A percentile compares a stretch with the other conserved stretches of the same genome.
phyloP scores from a whole-genome alignment of 805 yeast genomes.

The Pachysolen tannophilus region DNA sequence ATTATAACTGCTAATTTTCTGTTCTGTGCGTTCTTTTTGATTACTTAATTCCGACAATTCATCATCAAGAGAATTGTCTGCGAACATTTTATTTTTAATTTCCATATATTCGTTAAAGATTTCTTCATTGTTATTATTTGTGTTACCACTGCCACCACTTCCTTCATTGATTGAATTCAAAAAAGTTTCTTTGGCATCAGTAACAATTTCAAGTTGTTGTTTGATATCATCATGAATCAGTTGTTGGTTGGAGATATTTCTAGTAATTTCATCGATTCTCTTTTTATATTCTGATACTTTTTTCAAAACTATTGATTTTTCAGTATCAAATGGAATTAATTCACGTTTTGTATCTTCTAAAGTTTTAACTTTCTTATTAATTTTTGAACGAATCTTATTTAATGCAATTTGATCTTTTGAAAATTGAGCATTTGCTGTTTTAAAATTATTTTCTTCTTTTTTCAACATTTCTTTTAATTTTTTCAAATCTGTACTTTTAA shows the following conservation, averaged over 20 bases:
- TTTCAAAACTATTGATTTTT: slow-evolving; percentile 36
- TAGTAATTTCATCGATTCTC: slow-evolving; percentile 39
- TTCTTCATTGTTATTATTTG: slow-evolving; percentile 14
- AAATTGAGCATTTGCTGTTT: slow-evolving; percentile 28
- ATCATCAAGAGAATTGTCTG: slow-evolving; percentile 49
- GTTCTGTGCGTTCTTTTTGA: slow-evolving; percentile 35
- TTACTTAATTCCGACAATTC: slow-evolving; percentile 30
- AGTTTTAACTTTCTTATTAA: slow-evolving; percentile 27
- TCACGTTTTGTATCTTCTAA: slow-evolving; percentile 38
- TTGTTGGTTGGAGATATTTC: slow-evolving; percentile 48
- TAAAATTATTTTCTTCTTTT: slow-evolving; percentile 21
- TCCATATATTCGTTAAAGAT: slow-evolving; percentile 26
- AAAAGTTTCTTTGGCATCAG: slow-evolving; percentile 30
- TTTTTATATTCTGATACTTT: slow-evolving; percentile 38
- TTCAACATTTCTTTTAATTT: slow-evolving; percentile 22
- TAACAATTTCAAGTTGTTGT: slow-evolving; percentile 39
- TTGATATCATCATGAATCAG: slow-evolving; percentile 31
- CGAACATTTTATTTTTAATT: slow-evolving; percentile 48
- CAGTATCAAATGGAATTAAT: slow-evolving; percentile 56
- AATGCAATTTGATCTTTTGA: slow-evolving; percentile 36
- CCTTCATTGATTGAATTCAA: slow-evolving; percentile 24
- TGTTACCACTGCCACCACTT: slow-evolving; percentile 20
- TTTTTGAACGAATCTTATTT: slow-evolving; percentile 30
- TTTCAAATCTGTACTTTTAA: slow-evolving; percentile 29
- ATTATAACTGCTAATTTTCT: slow-evolving; percentile 28